Evolutionary conservation across 352 stramenopile species (phyloP), one percentile per base, ranked within the genome.

Genomic region (Pythium folliculosum): DNA sequence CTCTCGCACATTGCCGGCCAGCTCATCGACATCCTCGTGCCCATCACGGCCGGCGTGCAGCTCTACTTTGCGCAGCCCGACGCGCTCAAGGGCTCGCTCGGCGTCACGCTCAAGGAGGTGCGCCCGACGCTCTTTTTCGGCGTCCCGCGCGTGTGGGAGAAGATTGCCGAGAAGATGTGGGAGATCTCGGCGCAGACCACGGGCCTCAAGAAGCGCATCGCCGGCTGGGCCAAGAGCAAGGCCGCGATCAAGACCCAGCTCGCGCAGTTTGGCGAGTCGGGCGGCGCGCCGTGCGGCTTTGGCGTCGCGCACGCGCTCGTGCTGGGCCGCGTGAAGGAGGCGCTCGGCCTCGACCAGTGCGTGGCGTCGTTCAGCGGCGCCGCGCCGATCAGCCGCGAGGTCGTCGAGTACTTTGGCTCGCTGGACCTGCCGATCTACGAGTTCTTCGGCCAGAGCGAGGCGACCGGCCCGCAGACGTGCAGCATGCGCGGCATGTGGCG

Each of bases 401-500:
- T 97, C 16, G 75, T 98, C 14, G 82, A 97, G 37, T 99, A 98
- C 77, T 98, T 99, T 70, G 89, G 84, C 57, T 98, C 92, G 22
- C 72, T 99, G 25, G 95, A 98, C 68, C 78, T 99, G 48, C 93
- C 92, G 12, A 87, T 99, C 48, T 96, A 91, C 68, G 96, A 99
- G 77, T 84, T 98, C 67, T 95, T 95, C 48, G 96, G 97, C 6
- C 92, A 98, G 78, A 97, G 87, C 37, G 94, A 99, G 73, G 81
- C 74, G 21, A 94, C 83, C 13, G 96, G 94, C 16, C 91, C 95
- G 38, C 87, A 90, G 75, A 90, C 85, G 44, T 83, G 73, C 65
- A 83, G 78, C 67, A 90, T 94, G 81, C 69, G 65, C 9, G 84
- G 85, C 49, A 83, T 81, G 59, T 98, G 94, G 92, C 96, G 94